Base-by-base conservation (phyloP, 2,329 filamentous ascomycete species). In the Didymella exigua region DNA sequence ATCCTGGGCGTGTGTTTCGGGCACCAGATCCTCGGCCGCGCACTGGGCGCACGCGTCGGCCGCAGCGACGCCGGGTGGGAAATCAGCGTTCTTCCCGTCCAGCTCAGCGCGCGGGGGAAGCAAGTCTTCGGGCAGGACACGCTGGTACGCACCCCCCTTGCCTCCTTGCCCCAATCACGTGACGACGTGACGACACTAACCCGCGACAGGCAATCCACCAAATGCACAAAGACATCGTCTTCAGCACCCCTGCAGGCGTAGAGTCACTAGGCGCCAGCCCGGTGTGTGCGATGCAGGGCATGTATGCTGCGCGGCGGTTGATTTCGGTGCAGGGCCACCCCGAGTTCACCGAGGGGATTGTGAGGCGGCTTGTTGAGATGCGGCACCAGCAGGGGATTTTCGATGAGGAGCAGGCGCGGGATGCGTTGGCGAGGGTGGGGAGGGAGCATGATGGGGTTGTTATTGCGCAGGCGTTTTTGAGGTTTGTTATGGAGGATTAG, bases 321-420 rank as follows among this genome's bases (percentile, higher is more conserved):
- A 87, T 96, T 57, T 87, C 90, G 0, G 84, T 96, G 1, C 91
- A 96, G 77, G 91, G 91, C 5, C 91, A 96, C 73, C 92, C 91
- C 0, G 92, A 96, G 74, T 95, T 93, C 71, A 89, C 82, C 4
- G 80, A 82, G 55, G 82, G 86, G 14, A 92, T 96, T 61, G 84
- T 92, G 65, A 79, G 77, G 16, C 87, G 91, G 72, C 76, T 96
- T 31, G 75, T 93, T 49, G 80, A 83, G 56, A 77, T 82, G 56
- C 82, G 92, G 52, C 84, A 89, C 68, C 78, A 80, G 24, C 78
- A 78, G 42, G 90, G 90, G 1, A 80, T 95, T 19, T 89, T 96
- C 60, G 76, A 81, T 49, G 86, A 93, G 52, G 85, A 85, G 16
- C 75, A 88, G 56, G 93, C 85, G 63, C 76, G 85, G 51, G 88